phyloP scores from a whole-genome alignment of 73 alveolate species.

The Diophrys appendiculata region DNA sequence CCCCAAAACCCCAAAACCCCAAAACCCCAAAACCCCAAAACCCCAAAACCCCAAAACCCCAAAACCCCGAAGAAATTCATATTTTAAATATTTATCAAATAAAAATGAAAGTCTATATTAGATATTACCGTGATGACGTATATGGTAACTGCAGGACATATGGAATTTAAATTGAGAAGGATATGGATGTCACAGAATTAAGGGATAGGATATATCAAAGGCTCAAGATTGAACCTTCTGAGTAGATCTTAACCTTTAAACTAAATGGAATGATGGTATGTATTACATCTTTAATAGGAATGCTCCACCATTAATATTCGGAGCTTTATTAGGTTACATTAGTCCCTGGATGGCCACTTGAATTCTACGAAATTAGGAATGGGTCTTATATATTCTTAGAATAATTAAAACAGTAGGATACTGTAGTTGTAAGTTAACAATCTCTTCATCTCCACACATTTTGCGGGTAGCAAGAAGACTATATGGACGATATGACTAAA shows the following conservation, averaged over 20 bases:
- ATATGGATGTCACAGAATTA: background rate
- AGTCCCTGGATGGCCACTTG: slow-evolving; percentile 5
- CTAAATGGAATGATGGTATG: background rate
- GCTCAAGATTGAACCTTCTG: background rate
- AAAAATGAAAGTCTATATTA: background rate
- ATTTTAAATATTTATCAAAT: too few species aligned
- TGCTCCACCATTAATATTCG: too few species aligned
- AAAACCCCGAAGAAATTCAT: too few species aligned
- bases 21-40: too few species aligned
- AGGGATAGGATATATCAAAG: background rate
- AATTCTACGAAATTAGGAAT: background rate
- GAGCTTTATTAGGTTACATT: too few species aligned
- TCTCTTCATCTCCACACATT: too few species aligned
- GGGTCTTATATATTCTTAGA: background rate
- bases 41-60: too few species aligned
- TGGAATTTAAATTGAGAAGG: background rate
- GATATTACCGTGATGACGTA: background rate
- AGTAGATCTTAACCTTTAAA: background rate
- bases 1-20: too few species aligned
- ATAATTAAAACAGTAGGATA: background rate
- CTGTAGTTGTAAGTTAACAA: too few species aligned
- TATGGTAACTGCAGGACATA: background rate
- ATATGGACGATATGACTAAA: background rate
- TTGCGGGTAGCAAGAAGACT: background rate
- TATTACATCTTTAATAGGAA: too few species aligned